Conservation (phyloP, 768 basidiomycete genomes). For the Agrocybe pediades region DNA sequence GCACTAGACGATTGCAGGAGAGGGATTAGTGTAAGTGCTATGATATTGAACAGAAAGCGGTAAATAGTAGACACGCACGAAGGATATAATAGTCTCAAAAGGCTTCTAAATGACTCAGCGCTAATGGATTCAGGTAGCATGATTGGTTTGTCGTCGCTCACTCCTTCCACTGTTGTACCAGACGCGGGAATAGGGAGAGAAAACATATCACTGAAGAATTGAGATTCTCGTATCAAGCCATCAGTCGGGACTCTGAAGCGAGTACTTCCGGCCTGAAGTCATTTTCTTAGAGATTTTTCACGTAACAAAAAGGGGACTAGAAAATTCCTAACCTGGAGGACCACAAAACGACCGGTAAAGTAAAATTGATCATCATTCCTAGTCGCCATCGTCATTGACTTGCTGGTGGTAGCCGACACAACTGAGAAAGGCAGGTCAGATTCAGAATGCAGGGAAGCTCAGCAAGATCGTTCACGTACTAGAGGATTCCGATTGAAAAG, state of each 20-base stretch:
- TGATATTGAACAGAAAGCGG: neutral
- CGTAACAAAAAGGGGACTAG: too few relatives aligned
- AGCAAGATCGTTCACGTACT: too few relatives aligned
- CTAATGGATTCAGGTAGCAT: neutral
- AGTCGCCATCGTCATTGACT: too few relatives aligned
- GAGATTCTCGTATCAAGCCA: slow-evolving; percentile 3
- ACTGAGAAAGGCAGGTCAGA: too few relatives aligned
- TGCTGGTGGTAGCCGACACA: too few relatives aligned
- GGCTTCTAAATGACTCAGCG: neutral
- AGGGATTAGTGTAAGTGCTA: neutral
- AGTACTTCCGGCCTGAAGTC: slow-evolving; percentile 3
- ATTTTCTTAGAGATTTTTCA: too few relatives aligned
- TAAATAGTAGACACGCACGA: neutral
- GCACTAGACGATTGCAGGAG: neutral
- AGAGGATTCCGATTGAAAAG: too few relatives aligned
- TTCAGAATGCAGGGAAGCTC: too few relatives aligned
- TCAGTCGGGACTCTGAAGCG: slow-evolving; percentile 10
- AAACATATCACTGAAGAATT: slow-evolving; percentile 6
- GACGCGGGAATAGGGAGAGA: neutral
- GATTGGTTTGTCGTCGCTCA: neutral
- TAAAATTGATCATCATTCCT: neutral
- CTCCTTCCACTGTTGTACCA: neutral
- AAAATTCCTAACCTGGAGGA: neutral
- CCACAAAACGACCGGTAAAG: neutral
- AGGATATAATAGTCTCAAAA: neutral